Evolutionary conservation across 2,329 filamentous ascomycete species (phyloP).

Genomic region (Dactylellina leptospora): DNA sequence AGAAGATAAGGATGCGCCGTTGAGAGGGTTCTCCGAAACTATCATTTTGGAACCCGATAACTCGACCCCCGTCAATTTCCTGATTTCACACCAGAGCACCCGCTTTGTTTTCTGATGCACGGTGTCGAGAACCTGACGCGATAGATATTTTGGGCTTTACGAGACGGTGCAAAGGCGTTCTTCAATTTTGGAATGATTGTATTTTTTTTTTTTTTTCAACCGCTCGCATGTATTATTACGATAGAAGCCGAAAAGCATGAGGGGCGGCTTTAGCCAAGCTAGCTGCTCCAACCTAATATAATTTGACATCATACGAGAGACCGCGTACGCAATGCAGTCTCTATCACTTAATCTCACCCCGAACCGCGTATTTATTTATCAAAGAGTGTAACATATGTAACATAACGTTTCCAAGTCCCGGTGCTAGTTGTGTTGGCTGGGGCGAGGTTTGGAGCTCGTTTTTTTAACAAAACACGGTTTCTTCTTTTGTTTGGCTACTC

Average conservation of each 20-base stretch:
- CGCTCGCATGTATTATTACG: conserved; percentile 13
- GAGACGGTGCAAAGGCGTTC: too few relatives aligned
- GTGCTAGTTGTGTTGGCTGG: conserved; percentile 24
- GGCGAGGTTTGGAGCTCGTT: conserved; percentile 41
- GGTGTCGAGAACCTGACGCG: not conserved
- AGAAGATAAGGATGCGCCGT: conserved; percentile 69
- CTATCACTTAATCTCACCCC: too few relatives aligned
- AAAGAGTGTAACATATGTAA: too few relatives aligned
- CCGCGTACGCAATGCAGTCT: too few relatives aligned
- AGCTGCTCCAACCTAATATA: not conserved
- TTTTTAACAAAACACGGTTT: conserved; percentile 52
- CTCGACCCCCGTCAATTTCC: conserved; percentile 52
- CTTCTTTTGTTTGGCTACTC: conserved; percentile 41
- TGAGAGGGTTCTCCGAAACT: conserved; percentile 78
- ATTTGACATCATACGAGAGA: not conserved
- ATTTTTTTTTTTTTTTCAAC: not conserved
- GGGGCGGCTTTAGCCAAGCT: too few relatives aligned
- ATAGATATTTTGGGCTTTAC: not conserved
- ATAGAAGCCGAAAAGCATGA: too few relatives aligned
- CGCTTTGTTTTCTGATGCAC: conserved; percentile 55
- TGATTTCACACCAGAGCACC: conserved; percentile 55
- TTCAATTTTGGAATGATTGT: not conserved
- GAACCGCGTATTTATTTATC: too few relatives aligned
- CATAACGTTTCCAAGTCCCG: not conserved
- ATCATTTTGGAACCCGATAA: conserved; percentile 76